Base-by-base conservation (phyloP, 2,329 filamentous ascomycete species). In the Colletotrichum gloeosporioides region DNA sequence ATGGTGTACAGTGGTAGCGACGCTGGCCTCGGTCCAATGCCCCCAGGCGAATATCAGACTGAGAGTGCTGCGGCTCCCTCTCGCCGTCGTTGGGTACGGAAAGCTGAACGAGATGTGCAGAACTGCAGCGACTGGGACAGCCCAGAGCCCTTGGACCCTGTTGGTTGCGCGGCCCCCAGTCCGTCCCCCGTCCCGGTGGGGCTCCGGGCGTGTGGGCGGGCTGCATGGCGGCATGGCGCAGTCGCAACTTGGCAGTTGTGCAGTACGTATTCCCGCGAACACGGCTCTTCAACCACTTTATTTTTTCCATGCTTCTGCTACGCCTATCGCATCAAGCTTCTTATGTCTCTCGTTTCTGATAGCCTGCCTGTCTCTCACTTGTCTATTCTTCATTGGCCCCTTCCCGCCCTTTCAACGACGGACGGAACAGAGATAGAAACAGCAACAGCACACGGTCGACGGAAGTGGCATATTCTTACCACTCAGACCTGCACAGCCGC, bases 171-270 rank as follows among this genome's bases (percentile, higher is more conserved):
- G 69, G 69, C 69, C 73, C 63, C 59, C 72, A 61, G 62, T 55
- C 62, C 34, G 73, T 55, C 49, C 59, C 69, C 62, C 63, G 39
- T 63, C 44, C 72, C 32, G 36, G 69, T 61, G 73, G 69, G 63
- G 55, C 64, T 73, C 63, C 63, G 69, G 72, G 63, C 62, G 18
- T 73, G 63, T 75, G 73, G 69, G 69, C 73, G 73, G 73, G 73
- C 69, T 76, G 32, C 73, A 73, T 73, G 73, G 73, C 73, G 73
- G 69, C 69, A 75, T 75, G 73, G 73, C 69, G 69, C 63, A 73
- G 73, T 73, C 55, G 57, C 73, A 36, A 39, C 31, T 70, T 49
- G 27, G 32, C 16, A n/a, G 29, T 25, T 44, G 63, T 29, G 57
- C 57, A 32, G 18, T 39, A 69, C 25, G 49, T 57, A 59, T 22